Evolutionary conservation across 768 basidiomycete genomes (phyloP).

Genomic region (Lentinula guzmanii): DNA sequence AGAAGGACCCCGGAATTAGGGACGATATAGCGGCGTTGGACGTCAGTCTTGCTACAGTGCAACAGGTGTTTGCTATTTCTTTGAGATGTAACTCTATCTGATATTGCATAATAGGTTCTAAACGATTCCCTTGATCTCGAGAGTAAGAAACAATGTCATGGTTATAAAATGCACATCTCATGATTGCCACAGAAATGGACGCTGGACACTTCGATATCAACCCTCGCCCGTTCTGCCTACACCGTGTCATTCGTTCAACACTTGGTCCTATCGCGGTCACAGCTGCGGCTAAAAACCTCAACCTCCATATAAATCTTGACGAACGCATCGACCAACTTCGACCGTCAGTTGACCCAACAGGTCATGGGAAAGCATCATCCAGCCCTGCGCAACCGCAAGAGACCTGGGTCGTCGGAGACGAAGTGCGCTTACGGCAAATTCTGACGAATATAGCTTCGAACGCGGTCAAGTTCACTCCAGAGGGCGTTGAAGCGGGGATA

Average conservation of each 20-base stretch:
- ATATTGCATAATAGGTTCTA: constrained; percentile 19
- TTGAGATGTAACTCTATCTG: background rate
- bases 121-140: constrained; percentile 33
- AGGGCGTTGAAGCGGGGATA: constrained; percentile 16
- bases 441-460: constrained; percentile 33
- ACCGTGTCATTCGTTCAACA: constrained; percentile 19
- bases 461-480: constrained; percentile 26
- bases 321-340: constrained; percentile 26
- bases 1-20: constrained; percentile 22
- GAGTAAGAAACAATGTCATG: constrained; percentile 9
- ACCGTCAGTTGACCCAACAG: background rate
- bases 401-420: constrained; percentile 32
- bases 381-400: background rate
- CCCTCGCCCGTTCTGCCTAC: constrained; percentile 31
- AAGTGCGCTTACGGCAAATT: constrained; percentile 32
- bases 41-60: constrained; percentile 31
- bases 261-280: constrained; percentile 19
- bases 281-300: constrained; percentile 18
- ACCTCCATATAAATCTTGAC: constrained; percentile 26
- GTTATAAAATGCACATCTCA: background rate
- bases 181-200: constrained; percentile 24
- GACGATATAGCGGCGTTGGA: constrained; percentile 31
- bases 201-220: constrained; percentile 23
- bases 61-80: constrained; percentile 6
- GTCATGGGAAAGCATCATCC: background rate